A percentile compares a stretch with the other conserved stretches of the same genome.
Evolutionary conservation across 306 rosid species (phyloP).

Genomic region (Hippophae tibetana): DNA sequence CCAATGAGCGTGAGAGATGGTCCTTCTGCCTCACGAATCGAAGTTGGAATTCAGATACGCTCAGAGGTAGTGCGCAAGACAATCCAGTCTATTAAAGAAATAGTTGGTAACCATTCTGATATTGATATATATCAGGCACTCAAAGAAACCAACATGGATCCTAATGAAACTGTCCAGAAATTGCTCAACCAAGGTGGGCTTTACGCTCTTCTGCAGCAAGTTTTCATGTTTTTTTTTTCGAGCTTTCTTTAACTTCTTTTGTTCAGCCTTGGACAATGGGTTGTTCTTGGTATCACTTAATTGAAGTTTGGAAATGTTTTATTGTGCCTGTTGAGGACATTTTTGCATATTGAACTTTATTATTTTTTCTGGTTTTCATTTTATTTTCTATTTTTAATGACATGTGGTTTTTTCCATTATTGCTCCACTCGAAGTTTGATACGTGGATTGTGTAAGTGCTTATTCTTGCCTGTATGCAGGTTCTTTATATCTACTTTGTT

Average conservation of each 20-base stretch:
- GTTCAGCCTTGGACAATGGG: slow-evolving; percentile 17
- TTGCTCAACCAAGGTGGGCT: slow-evolving; percentile 83
- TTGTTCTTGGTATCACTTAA: not conserved
- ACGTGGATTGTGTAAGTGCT: not conserved
- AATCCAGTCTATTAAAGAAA: slow-evolving; percentile 80
- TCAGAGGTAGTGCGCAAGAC: slow-evolving; percentile 63
- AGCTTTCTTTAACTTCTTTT: not conserved
- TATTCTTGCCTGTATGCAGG: not conserved
- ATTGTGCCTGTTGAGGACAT: not conserved
- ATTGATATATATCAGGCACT: slow-evolving; percentile 79
- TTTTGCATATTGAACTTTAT: not conserved
- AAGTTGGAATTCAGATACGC: slow-evolving; percentile 57
- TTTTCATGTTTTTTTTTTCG: not conserved
- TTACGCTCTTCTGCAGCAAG: not conserved
- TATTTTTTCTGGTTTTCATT: not conserved
- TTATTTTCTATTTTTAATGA: too few relatives aligned
- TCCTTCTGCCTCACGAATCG: slow-evolving; percentile 44
- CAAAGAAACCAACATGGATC: slow-evolving; percentile 90
- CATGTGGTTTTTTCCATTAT: not conserved
- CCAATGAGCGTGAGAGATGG: slow-evolving; percentile 42
- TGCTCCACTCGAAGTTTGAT: not conserved
- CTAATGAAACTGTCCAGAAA: slow-evolving; percentile 91
- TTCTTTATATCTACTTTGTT: not conserved
- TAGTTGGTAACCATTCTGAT: slow-evolving; percentile 80
- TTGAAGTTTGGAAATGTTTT: not conserved